Conservation (phyloP, 2,329 filamentous ascomycete genomes). For the Fusarium pseudoanthophilum region DNA sequence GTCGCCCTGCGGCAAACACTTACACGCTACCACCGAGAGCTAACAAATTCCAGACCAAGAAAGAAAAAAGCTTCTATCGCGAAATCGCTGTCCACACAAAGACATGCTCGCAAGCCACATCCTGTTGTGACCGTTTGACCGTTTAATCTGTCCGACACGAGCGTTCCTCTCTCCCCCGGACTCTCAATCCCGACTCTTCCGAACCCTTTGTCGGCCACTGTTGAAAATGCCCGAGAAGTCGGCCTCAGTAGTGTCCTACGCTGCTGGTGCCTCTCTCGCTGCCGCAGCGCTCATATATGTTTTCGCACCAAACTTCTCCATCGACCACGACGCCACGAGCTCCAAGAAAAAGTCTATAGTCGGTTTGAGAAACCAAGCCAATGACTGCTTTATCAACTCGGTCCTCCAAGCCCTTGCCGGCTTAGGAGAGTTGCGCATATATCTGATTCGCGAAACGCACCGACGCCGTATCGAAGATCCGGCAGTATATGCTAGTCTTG, state of each 20-base stretch:
- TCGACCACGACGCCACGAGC: slow-evolving; percentile 80
- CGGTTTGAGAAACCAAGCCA: slow-evolving; percentile 88
- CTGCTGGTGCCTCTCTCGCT: slow-evolving; percentile 92
- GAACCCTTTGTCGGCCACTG: slow-evolving; percentile 28
- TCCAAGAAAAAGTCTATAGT: slow-evolving; percentile 86
- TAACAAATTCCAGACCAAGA: background rate
- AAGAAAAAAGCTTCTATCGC: slow-evolving; percentile 5
- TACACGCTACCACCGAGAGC: background rate
- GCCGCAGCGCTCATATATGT: slow-evolving; percentile 96
- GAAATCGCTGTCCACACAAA: slow-evolving; percentile 21
- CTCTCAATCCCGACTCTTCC: slow-evolving; percentile 35
- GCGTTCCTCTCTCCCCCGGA: slow-evolving; percentile 2
- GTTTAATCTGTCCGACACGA: slow-evolving; percentile 42
- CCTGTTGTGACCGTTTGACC: slow-evolving; percentile 39
- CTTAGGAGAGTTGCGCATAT: slow-evolving; percentile 86
- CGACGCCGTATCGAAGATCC: slow-evolving; percentile 82
- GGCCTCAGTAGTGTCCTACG: slow-evolving; percentile 77
- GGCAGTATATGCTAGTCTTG: slow-evolving; percentile 76
- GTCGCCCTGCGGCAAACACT: background rate
- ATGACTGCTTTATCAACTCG: slow-evolving; percentile 97
- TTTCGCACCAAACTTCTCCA: slow-evolving; percentile 95
- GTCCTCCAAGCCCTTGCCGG: slow-evolving; percentile 93
- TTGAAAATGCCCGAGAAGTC: slow-evolving; percentile 53
- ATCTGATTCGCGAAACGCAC: slow-evolving; percentile 92
- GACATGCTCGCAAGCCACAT: slow-evolving; percentile 39